These are phyloP conservation scores for Odontarrhena argentea DNA, from an alignment of 345 rosid species.

Conservation along the genomic window DNA sequence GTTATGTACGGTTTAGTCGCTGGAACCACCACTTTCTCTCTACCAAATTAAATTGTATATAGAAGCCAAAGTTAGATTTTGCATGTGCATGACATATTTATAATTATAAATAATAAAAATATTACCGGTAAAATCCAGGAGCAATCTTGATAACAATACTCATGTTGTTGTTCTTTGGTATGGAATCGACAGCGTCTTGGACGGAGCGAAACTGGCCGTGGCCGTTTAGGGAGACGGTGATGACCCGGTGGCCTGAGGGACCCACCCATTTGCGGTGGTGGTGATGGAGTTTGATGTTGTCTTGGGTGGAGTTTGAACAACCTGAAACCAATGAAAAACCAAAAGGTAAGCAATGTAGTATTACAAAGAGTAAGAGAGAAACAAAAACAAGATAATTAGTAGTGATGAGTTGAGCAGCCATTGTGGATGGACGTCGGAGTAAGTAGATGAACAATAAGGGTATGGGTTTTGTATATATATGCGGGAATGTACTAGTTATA, in stretches of 20 bases:
- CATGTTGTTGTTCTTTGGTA: conserved; percentile 63
- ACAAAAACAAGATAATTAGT: background rate
- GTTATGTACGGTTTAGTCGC: conserved; percentile 80
- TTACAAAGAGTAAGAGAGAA: conserved; percentile 10
- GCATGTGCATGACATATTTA: background rate
- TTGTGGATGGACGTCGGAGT: background rate
- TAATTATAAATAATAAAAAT: background rate
- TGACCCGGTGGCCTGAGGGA: conserved; percentile 71
- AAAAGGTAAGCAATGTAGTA: conserved; percentile 27
- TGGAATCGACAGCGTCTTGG: conserved; percentile 81
- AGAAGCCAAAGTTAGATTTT: background rate
- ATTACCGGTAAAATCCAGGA: conserved; percentile 76
- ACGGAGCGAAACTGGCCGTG: conserved; percentile 67
- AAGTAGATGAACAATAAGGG: background rate
- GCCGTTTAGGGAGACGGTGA: conserved; percentile 67
- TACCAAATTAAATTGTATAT: conserved; percentile 31
- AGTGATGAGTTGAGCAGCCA: conserved; percentile 37
- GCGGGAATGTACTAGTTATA: background rate
- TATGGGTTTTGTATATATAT: conserved; percentile 20
- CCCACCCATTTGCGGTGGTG: conserved; percentile 68
- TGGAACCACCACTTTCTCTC: conserved; percentile 94
- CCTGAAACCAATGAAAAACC: conserved; percentile 40
- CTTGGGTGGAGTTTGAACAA: conserved; percentile 30
- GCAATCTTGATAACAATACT: conserved; percentile 63
- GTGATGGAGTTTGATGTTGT: conserved; percentile 39